Evolutionary conservation across 1,284 basidiomycete species (phyloP).

Genomic region (Limonomyces culmigenus): DNA sequence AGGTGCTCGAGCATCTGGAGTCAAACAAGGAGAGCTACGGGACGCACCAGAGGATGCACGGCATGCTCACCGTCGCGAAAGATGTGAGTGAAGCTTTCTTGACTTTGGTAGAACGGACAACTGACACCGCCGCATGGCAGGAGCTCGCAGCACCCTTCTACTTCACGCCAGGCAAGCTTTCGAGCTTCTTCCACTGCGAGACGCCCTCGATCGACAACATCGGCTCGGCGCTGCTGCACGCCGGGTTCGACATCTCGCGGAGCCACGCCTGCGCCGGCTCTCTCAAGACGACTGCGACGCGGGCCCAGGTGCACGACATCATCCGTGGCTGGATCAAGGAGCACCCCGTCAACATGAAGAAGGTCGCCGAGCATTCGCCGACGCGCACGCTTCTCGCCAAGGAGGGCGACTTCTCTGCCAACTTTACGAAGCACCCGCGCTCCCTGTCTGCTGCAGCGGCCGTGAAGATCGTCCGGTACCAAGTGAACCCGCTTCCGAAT

Average conservation of each 20-base stretch:
- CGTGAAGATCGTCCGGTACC: slow-evolving; percentile 77
- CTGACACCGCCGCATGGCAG: slow-evolving; percentile 21
- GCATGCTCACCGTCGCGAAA: slow-evolving; percentile 85
- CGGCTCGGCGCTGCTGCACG: slow-evolving; percentile 80
- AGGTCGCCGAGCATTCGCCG: slow-evolving; percentile 57
- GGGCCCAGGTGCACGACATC: slow-evolving; percentile 65
- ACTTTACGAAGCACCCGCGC: slow-evolving; percentile 59
- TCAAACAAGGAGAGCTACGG: slow-evolving; percentile 47
- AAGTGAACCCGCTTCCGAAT: slow-evolving; percentile 77
- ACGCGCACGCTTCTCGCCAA: slow-evolving; percentile 47
- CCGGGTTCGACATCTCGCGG: slow-evolving; percentile 71
- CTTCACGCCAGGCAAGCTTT: slow-evolving; percentile 75
- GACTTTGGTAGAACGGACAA: neutral
- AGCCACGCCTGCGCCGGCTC: slow-evolving; percentile 85
- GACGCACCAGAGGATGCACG: slow-evolving; percentile 77
- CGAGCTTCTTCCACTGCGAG: slow-evolving; percentile 69
- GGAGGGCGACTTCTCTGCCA: slow-evolving; percentile 51
- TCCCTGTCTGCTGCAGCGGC: slow-evolving; percentile 40
- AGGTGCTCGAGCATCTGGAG: slow-evolving; percentile 65
- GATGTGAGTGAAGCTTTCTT: slow-evolving; percentile 34
- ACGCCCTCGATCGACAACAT: slow-evolving; percentile 64
- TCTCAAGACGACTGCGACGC: slow-evolving; percentile 77
- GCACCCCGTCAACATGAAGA: slow-evolving; percentile 74
- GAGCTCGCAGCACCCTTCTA: slow-evolving; percentile 77
- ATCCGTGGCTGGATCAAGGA: slow-evolving; percentile 70